A percentile compares a stretch with the other conserved stretches of the same genome.
Evolutionary conservation across 352 stramenopile genomes (phyloP).

Genomic region (Phytophthora ramorum): DNA sequence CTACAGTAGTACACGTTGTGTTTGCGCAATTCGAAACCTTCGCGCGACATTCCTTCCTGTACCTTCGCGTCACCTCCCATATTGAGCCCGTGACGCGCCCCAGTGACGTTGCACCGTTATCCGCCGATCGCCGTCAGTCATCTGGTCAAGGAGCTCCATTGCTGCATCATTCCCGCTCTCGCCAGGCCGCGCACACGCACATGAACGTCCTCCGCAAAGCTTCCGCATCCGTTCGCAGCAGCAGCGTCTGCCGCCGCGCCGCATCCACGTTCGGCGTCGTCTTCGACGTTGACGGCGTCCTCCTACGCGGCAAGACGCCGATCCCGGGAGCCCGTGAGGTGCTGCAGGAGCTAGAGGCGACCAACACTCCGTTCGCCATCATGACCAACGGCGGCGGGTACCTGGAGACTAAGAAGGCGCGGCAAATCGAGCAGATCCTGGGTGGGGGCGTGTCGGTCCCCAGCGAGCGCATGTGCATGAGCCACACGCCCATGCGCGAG

Average conservation of each 20-base stretch:
- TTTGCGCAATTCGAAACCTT: constrained; percentile 45
- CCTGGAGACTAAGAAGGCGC: constrained; percentile 76
- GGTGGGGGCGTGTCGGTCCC: constrained; percentile 57
- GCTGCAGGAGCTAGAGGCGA: constrained; percentile 66
- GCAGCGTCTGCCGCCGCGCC: neutral
- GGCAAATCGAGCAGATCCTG: constrained; percentile 74
- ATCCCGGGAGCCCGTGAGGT: constrained; percentile 76
- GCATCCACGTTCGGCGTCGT: constrained; percentile 78
- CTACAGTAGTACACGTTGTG: neutral
- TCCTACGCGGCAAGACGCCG: constrained; percentile 76
- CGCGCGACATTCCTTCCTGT: constrained; percentile 12
- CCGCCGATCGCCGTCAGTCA: constrained; percentile 8
- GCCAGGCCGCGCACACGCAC: neutral
- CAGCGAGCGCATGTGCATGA: constrained; percentile 67
- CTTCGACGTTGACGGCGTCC: constrained; percentile 86
- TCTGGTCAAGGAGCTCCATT: constrained; percentile 6
- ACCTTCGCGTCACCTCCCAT: constrained; percentile 8
- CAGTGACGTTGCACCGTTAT: constrained; percentile 5
- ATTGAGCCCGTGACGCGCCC: constrained; percentile 8
- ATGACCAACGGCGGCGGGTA: constrained; percentile 91
- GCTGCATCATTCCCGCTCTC: constrained; percentile 7
- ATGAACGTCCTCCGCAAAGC: constrained; percentile 34
- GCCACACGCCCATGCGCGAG: constrained; percentile 84
- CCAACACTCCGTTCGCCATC: constrained; percentile 78
- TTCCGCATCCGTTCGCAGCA: constrained; percentile 7